phyloP scores from a whole-genome alignment of 2,329 filamentous ascomycete genomes.

The Cladosporium velox region DNA sequence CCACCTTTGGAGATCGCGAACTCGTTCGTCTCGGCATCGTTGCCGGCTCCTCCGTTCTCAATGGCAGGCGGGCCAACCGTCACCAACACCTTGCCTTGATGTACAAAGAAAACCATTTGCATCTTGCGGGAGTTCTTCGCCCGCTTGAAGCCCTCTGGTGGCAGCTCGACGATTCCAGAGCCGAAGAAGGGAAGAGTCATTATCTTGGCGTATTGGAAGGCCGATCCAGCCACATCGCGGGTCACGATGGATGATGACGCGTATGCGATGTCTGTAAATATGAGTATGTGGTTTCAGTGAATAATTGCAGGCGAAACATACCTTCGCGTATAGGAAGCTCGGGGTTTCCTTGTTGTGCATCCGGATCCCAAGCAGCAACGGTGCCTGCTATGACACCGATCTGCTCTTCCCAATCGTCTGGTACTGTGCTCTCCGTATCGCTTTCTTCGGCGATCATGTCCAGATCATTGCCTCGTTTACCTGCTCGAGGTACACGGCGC shows the following conservation, averaged over 20 bases:
- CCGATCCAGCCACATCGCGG: constrained; percentile 61
- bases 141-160: constrained; percentile 78
- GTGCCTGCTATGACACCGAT: constrained; percentile 65
- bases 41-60: constrained; percentile 1
- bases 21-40: constrained; percentile 56
- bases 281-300: background rate
- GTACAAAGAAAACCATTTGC: constrained; percentile 96
- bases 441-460: constrained; percentile 42
- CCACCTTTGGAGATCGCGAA: constrained; percentile 87
- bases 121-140: constrained; percentile 92
- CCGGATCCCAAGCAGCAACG: constrained; percentile 58
- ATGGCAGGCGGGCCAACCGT: constrained; percentile 55
- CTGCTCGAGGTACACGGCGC: background rate
- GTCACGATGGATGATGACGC: constrained; percentile 59
- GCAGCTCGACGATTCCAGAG: constrained; percentile 84
- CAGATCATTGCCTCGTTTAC: constrained; percentile 30
- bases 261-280: constrained; percentile 59
- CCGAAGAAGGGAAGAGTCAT: constrained; percentile 84
- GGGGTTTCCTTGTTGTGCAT: constrained; percentile 32
- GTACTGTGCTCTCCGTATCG: constrained; percentile 56
- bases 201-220: constrained; percentile 88
- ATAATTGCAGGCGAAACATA: constrained; percentile 23
- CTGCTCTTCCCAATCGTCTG: constrained; percentile 71
- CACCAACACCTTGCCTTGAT: constrained; percentile 78
- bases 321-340: constrained; percentile 46